Conservation (phyloP, 2,329 filamentous ascomycete species). For the Penicillium corylophilum region DNA sequence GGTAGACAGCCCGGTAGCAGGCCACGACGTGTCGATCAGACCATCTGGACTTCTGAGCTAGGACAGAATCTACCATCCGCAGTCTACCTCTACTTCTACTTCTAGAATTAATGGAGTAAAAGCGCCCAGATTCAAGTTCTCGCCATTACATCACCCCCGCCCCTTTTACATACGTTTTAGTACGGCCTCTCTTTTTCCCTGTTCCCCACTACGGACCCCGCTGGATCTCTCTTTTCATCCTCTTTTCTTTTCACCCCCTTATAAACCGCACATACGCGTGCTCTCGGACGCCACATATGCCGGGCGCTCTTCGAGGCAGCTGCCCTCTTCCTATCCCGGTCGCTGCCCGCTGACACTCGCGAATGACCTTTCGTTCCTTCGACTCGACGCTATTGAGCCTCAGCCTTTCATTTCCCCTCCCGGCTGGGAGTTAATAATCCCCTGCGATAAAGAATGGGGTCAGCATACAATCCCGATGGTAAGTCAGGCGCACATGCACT, state of each 20-base stretch:
- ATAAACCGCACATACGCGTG: conserved; percentile 18
- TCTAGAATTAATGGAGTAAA: too few relatives aligned
- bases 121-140: neutral
- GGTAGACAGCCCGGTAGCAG: neutral
- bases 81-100: too few relatives aligned
- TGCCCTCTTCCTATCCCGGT: conserved; percentile 27
- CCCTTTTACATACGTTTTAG: neutral
- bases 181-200: neutral
- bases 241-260: conserved; percentile 11
- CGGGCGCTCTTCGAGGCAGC: conserved; percentile 36
- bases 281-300: conserved; percentile 28
- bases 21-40: conserved; percentile 12
- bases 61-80: too few relatives aligned
- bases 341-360: conserved; percentile 30
- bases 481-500: conserved; percentile 28
- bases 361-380: conserved; percentile 23
- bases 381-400: conserved; percentile 24
- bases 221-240: conserved; percentile 5
- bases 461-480: conserved; percentile 40
- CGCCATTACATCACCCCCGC: conserved; percentile 18
- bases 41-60: too few relatives aligned
- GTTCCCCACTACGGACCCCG: conserved; percentile 7
- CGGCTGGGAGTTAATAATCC: conserved; percentile 1
- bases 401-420: conserved; percentile 12
- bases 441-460: conserved; percentile 30